Conservation (phyloP, 1,284 basidiomycete species). For the Trichosporon coremiiforme region DNA sequence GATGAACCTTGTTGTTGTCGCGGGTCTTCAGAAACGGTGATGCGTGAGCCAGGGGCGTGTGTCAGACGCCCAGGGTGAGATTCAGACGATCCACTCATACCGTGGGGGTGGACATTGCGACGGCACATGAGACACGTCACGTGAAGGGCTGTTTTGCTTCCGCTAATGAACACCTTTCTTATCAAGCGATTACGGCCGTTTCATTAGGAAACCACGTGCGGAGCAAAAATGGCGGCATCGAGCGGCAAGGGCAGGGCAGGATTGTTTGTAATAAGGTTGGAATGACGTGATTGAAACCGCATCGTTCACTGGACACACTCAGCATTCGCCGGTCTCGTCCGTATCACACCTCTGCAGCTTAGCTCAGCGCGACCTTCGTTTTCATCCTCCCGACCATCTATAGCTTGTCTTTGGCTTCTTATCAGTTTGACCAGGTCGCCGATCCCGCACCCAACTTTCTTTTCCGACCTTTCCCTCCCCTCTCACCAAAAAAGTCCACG, state of each 20-base stretch:
- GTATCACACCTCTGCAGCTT: background rate
- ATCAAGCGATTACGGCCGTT: background rate
- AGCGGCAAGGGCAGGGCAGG: background rate
- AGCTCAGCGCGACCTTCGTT: background rate
- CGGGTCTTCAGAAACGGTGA: too few relatives aligned
- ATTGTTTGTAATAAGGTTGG: constrained; percentile 7
- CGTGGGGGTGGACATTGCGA: too few relatives aligned
- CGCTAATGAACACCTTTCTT: background rate
- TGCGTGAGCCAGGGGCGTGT: background rate
- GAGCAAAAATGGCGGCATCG: too few relatives aligned
- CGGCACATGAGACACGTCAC: background rate
- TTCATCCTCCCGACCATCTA: background rate
- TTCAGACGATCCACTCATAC: background rate
- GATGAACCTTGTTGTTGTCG: background rate
- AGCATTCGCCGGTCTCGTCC: background rate
- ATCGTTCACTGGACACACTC: background rate
- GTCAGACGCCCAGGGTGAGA: background rate
- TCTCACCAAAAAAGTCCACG: background rate
- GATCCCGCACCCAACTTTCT: too few relatives aligned
- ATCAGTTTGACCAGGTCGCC: background rate
- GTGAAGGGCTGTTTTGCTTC: background rate
- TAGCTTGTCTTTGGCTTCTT: background rate
- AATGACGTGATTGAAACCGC: constrained; percentile 19
- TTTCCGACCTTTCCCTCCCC: background rate
- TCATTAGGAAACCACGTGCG: background rate